These are phyloP conservation scores for Saccharomycopsis synnaedendra DNA, from an alignment of 805 yeast species.

Conservation along the genomic window DNA sequence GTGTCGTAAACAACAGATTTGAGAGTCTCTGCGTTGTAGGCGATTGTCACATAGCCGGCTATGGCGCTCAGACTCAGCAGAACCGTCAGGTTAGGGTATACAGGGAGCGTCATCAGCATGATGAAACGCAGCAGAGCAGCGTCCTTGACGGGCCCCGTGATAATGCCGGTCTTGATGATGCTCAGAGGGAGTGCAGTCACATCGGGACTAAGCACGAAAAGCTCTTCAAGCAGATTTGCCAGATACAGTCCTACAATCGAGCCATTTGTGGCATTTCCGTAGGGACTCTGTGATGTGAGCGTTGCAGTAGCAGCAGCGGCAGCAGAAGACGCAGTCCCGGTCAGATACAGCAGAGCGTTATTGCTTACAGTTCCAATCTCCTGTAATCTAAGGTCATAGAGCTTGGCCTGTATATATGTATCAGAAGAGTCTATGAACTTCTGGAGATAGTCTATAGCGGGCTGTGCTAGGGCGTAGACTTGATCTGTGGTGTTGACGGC, in stretches of 20 bases:
- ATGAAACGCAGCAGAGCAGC: conserved; percentile 29
- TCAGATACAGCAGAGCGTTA: conserved; percentile 26
- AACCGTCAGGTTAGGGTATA: conserved; percentile 64
- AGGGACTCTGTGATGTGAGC: conserved; percentile 16
- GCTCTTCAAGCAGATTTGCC: conserved; percentile 23
- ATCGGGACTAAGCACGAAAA: conserved; percentile 42
- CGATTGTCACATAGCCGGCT: conserved; percentile 61
- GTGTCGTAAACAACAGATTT: conserved; percentile 29
- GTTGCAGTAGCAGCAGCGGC: conserved; percentile 10
- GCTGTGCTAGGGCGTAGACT: conserved; percentile 29
- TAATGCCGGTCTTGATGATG: conserved; percentile 31
- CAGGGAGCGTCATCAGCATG: conserved; percentile 70
- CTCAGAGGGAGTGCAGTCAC: conserved; percentile 33
- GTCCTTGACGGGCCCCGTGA: conserved; percentile 58
- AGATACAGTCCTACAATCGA: conserved; percentile 22
- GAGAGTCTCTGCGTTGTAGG: conserved; percentile 35
- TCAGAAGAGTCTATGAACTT: conserved; percentile 57
- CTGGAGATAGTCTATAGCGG: conserved; percentile 36
- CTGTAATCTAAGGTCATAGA: conserved; percentile 51
- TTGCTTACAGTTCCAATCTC: conserved; percentile 35
- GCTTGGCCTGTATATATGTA: conserved; percentile 47
- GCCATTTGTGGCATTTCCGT: conserved; percentile 4
- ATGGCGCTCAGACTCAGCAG: conserved; percentile 44
- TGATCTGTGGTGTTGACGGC: conserved; percentile 26
- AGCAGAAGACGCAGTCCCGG: conserved; percentile 10